A percentile compares a stretch with the other conserved stretches of the same genome.
These are phyloP conservation scores for Macrophomina phaseolina DNA, from an alignment of 2,329 filamentous ascomycete species.

Conservation along the genomic window DNA sequence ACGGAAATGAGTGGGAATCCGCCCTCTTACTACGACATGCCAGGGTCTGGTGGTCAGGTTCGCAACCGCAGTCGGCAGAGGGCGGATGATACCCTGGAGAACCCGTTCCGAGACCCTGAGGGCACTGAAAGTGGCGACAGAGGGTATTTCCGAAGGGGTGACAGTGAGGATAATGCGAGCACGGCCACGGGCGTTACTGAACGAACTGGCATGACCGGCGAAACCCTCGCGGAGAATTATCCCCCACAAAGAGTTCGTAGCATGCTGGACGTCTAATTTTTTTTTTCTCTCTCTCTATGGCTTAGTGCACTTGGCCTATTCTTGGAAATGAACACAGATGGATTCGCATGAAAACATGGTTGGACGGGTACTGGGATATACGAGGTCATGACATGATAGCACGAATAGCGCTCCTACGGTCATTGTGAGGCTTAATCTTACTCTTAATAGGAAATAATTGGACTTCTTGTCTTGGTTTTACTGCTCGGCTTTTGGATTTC, in stretches of 20 bases:
- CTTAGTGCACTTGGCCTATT: neutral
- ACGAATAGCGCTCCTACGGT: neutral
- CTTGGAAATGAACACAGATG: neutral
- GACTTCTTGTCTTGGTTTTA: neutral
- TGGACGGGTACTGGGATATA: neutral
- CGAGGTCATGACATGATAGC: slow-evolving; percentile 2
- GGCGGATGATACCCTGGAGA: slow-evolving; percentile 18
- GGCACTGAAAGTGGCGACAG: neutral
- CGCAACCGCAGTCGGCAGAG: slow-evolving; percentile 14
- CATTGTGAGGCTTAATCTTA: neutral
- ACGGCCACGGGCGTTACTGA: slow-evolving; percentile 31
- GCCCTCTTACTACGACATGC: slow-evolving; percentile 32
- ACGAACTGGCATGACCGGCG: slow-evolving; percentile 35
- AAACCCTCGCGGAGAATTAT: slow-evolving; percentile 34
- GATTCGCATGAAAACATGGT: neutral
- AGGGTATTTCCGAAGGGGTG: slow-evolving; percentile 19
- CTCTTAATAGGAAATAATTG: neutral
- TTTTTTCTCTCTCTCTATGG: neutral
- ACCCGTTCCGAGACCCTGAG: slow-evolving; percentile 37
- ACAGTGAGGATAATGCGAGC: slow-evolving; percentile 33
- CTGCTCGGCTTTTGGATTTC: neutral
- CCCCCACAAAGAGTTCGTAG: slow-evolving; percentile 44
- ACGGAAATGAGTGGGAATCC: slow-evolving; percentile 37
- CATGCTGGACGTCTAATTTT: slow-evolving; percentile 49
- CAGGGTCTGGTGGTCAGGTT: slow-evolving; percentile 17